Percentiles rank a stretch among this genome's conserved stretches.
Evolutionary conservation across 2,329 filamentous ascomycete genomes (phyloP).

Genomic region (Dactylellina parvicollis): DNA sequence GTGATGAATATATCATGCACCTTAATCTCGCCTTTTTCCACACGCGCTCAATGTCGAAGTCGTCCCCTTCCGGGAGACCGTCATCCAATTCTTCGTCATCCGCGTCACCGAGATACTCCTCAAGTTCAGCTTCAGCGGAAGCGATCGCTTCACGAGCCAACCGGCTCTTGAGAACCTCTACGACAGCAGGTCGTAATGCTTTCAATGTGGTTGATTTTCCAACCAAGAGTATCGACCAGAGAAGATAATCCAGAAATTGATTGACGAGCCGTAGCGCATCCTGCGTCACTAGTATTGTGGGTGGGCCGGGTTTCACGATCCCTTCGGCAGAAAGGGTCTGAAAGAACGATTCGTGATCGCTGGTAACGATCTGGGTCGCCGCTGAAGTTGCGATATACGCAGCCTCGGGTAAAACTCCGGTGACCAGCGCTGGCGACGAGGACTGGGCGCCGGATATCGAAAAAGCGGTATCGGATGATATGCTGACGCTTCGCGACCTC

Average conservation of each 20-base stretch:
- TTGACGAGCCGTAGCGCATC: conserved; percentile 83
- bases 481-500: conserved; percentile 47
- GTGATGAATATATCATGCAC: conserved; percentile 97
- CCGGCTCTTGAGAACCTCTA: conserved; percentile 86
- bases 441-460: conserved; percentile 18
- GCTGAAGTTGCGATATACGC: conserved; percentile 88
- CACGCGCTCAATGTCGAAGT: conserved; percentile 89
- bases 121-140: conserved; percentile 84
- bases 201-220: conserved; percentile 74
- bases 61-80: conserved; percentile 61
- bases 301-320: conserved; percentile 71
- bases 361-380: conserved; percentile 89
- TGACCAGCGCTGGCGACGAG: conserved; percentile 67
- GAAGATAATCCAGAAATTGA: conserved; percentile 88
- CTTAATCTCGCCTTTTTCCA: conserved; percentile 93
- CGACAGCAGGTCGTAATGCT: conserved; percentile 80
- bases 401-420: conserved; percentile 76
- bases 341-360: conserved; percentile 80
- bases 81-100: conserved; percentile 74
- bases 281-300: conserved; percentile 59
- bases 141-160: conserved; percentile 84
- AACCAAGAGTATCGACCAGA: conserved; percentile 86
- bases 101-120: conserved; percentile 82
- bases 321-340: conserved; percentile 76
- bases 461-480: conserved; percentile 46